These are phyloP conservation scores for Moesziomyces antarcticus DNA, from an alignment of 1,284 basidiomycete species.

Conservation along the genomic window DNA sequence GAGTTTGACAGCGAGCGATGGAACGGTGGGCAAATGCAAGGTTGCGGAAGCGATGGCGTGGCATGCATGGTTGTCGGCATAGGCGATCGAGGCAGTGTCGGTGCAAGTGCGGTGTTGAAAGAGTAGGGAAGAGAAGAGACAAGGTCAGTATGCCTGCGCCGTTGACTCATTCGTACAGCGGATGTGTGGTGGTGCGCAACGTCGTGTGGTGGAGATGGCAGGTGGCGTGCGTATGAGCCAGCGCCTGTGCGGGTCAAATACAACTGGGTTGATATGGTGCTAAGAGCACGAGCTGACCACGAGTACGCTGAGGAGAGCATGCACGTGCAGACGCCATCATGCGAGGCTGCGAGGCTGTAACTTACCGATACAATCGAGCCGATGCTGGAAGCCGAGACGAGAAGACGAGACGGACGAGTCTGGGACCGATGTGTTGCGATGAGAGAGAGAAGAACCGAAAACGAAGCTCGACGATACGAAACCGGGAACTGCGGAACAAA, in stretches of 20 bases:
- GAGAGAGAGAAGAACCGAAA: slow-evolving; percentile 28
- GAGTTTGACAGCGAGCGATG: neutral
- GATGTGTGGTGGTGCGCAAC: neutral
- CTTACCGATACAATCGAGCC: slow-evolving; percentile 58
- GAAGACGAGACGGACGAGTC: slow-evolving; percentile 47
- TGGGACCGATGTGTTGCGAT: slow-evolving; percentile 32
- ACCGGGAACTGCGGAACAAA: slow-evolving; percentile 43
- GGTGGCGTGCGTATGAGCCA: no score
- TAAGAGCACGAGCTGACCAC: neutral
- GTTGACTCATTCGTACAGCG: neutral
- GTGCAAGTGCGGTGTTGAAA: neutral
- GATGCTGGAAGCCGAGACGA: slow-evolving; percentile 47
- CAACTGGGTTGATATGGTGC: neutral
- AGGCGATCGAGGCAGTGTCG: neutral
- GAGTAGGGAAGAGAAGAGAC: neutral
- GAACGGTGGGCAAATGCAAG: no score
- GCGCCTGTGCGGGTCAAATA: no score
- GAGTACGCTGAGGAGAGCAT: neutral
- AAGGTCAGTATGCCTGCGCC: neutral
- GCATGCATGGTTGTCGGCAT: no score
- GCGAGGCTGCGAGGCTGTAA: slow-evolving; percentile 6
- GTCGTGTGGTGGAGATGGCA: no score
- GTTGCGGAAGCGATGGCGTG: no score
- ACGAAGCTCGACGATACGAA: slow-evolving; percentile 53
- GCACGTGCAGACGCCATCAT: neutral